Base-by-base conservation (phyloP, 2,329 filamentous ascomycete genomes). In the Fusarium kyushuense region DNA sequence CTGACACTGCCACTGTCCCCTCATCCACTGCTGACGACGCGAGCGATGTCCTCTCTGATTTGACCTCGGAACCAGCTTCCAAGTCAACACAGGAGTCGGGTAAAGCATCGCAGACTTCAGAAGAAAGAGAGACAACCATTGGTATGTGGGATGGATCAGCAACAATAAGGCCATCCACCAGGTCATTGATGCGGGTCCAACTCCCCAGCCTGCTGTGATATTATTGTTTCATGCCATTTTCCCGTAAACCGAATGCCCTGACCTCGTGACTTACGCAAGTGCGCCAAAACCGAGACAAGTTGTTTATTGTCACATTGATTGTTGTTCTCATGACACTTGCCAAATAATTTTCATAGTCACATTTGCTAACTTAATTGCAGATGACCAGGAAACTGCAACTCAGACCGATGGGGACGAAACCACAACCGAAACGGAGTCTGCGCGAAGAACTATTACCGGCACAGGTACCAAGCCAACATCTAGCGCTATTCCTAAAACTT, bases 401-500 rank as follows among this genome's bases (percentile, higher is more conserved):
- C 40, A 48, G 59, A 64, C 60, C 30, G 59, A 65, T 10, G 43
- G 71, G 8, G 55, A 67, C 9, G 49, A 70, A 19, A 69, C 70
- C 17, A 53, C 69, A 19, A 69, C 70, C 10, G 46, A 71, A 16
- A 63, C 69, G 6, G 54, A 70, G 17, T 68, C 71, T 21, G 72
- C 72, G 8, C 69, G 74, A 32, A 63, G 71, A 16, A 77, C 77
- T 8, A 76, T 79, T 27, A 80, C 78, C 21, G 67, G 67, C 55
- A 75, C 77, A 7, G 77, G 78, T 23, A 75, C 70, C 8, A 66
- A 76, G 27, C 75, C 73, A 33, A 80, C 80, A 13, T 79, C 75
- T 14, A 81, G 72, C 63, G 66, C 77, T 30, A 72, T 84, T 56
- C 63, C 76, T 9, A 72, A 79, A 25, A 83, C 82, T 1, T 75